Base-by-base conservation (phyloP, 345 rosid species). In the Populus ilicifolia region DNA sequence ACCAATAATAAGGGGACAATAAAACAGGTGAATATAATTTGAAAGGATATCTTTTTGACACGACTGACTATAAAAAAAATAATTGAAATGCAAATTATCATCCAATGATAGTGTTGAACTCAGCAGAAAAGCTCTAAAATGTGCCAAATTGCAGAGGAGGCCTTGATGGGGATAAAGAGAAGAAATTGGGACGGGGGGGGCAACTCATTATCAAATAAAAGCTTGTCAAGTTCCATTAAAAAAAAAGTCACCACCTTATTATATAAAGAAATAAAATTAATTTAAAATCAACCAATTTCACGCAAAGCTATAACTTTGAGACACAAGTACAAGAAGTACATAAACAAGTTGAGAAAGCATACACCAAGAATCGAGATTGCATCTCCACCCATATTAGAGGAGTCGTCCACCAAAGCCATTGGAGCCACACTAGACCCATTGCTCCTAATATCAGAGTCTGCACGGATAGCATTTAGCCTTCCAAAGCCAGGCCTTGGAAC, bases 401-500 rank as follows among this genome's bases (percentile, higher is more conserved):
- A 73, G 74, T 80, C 89, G 77, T 84, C 89, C 50, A 76, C 75
- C 67, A 75, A 29, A 10, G 88, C 72, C 62, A 84, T 84, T 75
- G 80, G 91, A 75, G 72, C 76, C 82, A 83, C 89, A 76, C 77
- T 72, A 65, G 88, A 74, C 23, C 8, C 75, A 56, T 83, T 85
- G 77, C 77, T 84, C 85, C 84, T 84, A 54, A 77, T 78, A 82
- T 86, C 87, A 85, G 86, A 76, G 69, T 84, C 88, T 75, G 84
- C 78, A 35, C 33, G 84, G 72, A 82, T 75, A 78, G 78, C 77
- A 76, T 56, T 74, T 54, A 82, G 64, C 77, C 80, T 88, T 74
- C 90, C 88, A 75, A 83, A 80, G 62, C 88, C 84, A 68, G 81
- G 83, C 83, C 89, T 89, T 79, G 80, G 71, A 79, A 86, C 84